Conservation (phyloP, 495 filamentous ascomycete genomes). For the Penicillium cataractarum region DNA sequence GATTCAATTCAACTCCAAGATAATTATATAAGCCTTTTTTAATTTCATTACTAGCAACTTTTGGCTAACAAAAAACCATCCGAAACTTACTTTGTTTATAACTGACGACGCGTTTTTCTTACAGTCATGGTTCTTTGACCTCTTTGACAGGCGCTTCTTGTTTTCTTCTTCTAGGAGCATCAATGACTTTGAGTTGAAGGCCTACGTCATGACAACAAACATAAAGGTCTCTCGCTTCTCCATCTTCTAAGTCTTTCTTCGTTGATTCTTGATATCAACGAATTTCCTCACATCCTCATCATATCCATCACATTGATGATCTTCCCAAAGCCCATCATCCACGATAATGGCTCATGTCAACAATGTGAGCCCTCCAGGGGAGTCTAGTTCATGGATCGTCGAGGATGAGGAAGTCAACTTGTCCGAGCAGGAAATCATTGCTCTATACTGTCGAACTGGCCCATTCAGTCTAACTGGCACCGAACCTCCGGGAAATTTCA, state of each 20-base stretch:
- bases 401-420: not conserved
- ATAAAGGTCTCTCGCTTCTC: not conserved
- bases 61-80: no score
- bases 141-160: not conserved
- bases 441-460: not conserved
- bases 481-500: not conserved
- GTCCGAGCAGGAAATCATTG: not conserved
- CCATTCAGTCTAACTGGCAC: no score
- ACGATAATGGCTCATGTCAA: not conserved
- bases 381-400: not conserved
- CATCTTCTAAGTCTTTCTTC: not conserved
- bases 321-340: not conserved
- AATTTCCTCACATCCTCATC: not conserved
- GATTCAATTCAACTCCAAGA: not conserved
- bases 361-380: not conserved
- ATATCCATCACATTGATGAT: not conserved
- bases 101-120: not conserved
- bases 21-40: not conserved
- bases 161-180: not conserved
- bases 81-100: no score
- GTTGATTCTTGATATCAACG: not conserved
- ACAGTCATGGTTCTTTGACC: not conserved
- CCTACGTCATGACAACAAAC: not conserved
- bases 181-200: not conserved
- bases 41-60: not conserved